Base-by-base conservation (phyloP, 2,329 filamentous ascomycete species). In the Aspergillus sp. region DNA sequence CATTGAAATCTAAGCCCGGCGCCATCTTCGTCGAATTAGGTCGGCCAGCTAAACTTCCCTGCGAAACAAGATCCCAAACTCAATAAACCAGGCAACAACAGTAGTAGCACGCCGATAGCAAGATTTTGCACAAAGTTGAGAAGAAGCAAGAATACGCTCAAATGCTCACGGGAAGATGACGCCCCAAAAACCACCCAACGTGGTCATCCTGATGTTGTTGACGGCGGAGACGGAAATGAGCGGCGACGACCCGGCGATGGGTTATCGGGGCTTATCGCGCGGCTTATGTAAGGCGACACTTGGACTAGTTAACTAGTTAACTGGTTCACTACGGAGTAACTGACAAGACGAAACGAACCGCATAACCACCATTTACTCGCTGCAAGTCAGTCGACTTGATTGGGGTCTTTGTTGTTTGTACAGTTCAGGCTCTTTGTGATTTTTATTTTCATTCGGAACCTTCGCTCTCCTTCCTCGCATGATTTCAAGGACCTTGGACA, bases 1-100 rank as follows among this genome's bases (percentile, higher is more conserved):
- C 82, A 71, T 82, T 83, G 68, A 84, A 86, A 67, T 87, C 84
- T 60, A 84, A 85, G 39, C 87, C 85, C 70, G 89, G 89, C 74
- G 91, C 87, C 87, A 91, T 91, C 32, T 66, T 71, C 52, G 11
- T 57, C 54, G 5, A 6, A 3, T 11, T 3, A 36, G n/a, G 10
- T 39, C 14, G 4, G 29, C 12, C 5, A 26, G n/a, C 32, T 16
- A 46, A 47, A n/a, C 26, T 29, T 29, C 26, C 26, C 26, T 29
- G 26, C 26, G 26, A 29, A 29, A 29, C 26, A 7, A 10, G 31
- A 12, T 29, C 26, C 26, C 7, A 29, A 29, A 29, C 26, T 2
- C 6, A 29, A 29, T 32, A 12, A 12, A 12, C 31, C 32, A 36
- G 32, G 32, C 32, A 36, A 36, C 32, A 10, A 12, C 12, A 11